Evolutionary conservation across 2,329 filamentous ascomycete genomes (phyloP).

Genomic region (Penicillium sp.): DNA sequence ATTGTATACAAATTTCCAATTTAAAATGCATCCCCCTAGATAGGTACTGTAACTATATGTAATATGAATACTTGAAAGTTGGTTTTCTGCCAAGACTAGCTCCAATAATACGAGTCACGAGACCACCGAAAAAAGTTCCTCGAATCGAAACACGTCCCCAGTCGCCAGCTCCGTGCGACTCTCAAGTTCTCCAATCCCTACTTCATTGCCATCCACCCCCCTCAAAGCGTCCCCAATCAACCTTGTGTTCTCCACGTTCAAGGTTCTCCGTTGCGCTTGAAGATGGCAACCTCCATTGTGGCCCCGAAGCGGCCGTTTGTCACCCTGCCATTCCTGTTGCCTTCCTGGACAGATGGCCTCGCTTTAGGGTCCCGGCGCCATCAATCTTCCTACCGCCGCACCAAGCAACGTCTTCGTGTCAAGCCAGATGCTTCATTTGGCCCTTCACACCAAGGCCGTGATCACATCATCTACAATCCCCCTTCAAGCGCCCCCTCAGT

Average conservation of each 20-base stretch:
- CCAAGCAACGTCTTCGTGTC: conserved; percentile 51
- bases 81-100: neutral
- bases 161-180: neutral
- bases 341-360: conserved; percentile 37
- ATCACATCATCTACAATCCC: conserved; percentile 66
- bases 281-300: conserved; percentile 32
- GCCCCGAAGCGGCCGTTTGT: conserved; percentile 36
- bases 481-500: conserved; percentile 63
- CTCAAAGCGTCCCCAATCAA: neutral
- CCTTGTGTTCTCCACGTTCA: neutral
- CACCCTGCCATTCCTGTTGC: conserved; percentile 41
- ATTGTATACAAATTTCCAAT: neutral
- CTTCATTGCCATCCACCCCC: neutral
- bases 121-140: conserved; percentile 25
- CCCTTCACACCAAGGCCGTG: conserved; percentile 39
- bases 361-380: conserved; percentile 39
- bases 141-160: conserved; percentile 6
- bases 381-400: conserved; percentile 52
- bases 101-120: conserved; percentile 18
- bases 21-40: neutral
- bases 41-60: neutral
- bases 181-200: conserved; percentile 4
- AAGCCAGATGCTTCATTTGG: conserved; percentile 55
- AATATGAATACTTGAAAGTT: neutral
- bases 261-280: neutral